Evolutionary conservation across 2,329 filamentous ascomycete species (phyloP), one percentile per base, ranked within the genome.

Genomic region (Myriosclerotinia duriaeana): DNA sequence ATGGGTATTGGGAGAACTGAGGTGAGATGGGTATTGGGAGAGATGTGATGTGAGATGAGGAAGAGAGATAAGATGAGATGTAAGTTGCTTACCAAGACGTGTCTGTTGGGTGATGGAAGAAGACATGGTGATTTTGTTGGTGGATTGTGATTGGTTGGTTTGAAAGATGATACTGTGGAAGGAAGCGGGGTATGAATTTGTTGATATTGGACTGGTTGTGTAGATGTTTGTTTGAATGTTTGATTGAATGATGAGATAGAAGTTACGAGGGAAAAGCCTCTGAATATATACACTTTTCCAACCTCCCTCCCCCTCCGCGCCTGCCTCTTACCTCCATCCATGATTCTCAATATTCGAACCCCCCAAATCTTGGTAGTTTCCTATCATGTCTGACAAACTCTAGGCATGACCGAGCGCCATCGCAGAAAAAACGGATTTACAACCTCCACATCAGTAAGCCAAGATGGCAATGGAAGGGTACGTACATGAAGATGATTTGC

Each of bases 61-160:
- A 12, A 36, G 22, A 20, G 46, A 20, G 34, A 52, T 52, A 20
- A 30, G 20, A 40, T 30, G 22, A 22, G 30, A 34, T 52, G 22
- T 30, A 11, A 40, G 14, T 1, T n/a, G 26, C 64, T 66, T 61
- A 66, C 64, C 55, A 36, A 36, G 22, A 66, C 64, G 64, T 22
- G 64, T 8, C 53, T 61, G 55, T 50, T 53, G 46, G 15, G 34
- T 38, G 53, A n/a, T 59, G 22, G 34, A 30, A 48, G 34, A 65
- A 66, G 64, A 66, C 64, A 66, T 66, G 22, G 36, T 65, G 63
- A 65, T 59, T 48, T 50, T 61, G 55, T 26, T 66, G 64, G n/a
- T 44, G 59, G 12, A 12, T 58, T 58, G 40, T 54, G 38, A 40
- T 65, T 42, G n/a, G 48, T 30, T 62, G 48, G 34, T n/a, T 38